Conservation (phyloP, 2,329 filamentous ascomycete genomes). For the Fusarium acutatum region DNA sequence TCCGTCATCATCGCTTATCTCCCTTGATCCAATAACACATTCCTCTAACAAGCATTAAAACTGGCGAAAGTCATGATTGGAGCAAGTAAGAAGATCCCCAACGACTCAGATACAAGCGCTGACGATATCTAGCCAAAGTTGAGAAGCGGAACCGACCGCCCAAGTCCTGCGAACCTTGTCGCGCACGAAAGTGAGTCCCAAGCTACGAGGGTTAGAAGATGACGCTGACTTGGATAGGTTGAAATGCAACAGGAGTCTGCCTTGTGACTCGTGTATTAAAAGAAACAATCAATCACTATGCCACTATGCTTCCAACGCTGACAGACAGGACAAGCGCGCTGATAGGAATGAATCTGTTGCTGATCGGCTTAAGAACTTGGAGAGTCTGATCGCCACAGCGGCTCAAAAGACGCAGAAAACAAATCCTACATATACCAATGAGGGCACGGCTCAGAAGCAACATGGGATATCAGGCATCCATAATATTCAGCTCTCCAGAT, state of each 20-base stretch:
- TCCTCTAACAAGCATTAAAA: not conserved
- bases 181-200: constrained; percentile 42
- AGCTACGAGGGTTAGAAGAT: not conserved
- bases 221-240: constrained; percentile 25
- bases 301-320: constrained; percentile 44
- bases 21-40: not conserved
- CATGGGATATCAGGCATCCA: fast-evolving
- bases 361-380: constrained; percentile 43
- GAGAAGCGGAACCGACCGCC: constrained; percentile 48
- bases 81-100: not conserved
- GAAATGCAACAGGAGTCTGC: constrained; percentile 45
- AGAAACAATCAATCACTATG: constrained; percentile 39
- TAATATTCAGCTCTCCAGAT: fast-evolving
- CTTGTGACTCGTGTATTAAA: constrained; percentile 44
- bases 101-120: fast-evolving
- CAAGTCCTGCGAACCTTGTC: constrained; percentile 47
- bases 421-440: not conserved
- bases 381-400: constrained; percentile 38
- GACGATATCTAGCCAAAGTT: constrained; percentile 7
- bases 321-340: not conserved
- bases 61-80: not conserved
- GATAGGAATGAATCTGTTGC: constrained; percentile 6
- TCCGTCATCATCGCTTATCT: constrained; percentile 10
- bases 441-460: fast-evolving
- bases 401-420: not conserved